A percentile compares a stretch with the other conserved stretches of the same genome.
Conservation (phyloP, 768 basidiomycete species). For the Boletus eberwhitei region DNA sequence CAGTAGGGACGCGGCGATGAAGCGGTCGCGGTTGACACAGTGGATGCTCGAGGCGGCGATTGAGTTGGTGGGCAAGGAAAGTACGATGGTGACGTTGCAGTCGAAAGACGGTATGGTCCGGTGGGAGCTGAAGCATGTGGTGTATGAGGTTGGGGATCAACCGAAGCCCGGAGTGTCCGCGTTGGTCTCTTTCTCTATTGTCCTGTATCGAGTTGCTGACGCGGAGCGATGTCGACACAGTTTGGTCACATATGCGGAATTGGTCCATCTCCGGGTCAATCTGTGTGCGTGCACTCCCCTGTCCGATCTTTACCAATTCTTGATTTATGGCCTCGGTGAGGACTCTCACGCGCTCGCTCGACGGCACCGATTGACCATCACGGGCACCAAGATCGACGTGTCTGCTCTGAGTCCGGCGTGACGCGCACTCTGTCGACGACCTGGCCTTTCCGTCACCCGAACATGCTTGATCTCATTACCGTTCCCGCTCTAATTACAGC, state of each 20-base stretch:
- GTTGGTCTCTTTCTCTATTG: conserved; percentile 2
- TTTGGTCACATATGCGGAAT: conserved; percentile 75
- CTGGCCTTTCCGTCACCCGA: too few species aligned
- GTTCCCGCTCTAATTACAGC: too few species aligned
- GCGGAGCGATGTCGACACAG: background rate
- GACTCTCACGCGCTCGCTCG: conserved; percentile 76
- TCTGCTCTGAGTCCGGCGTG: too few species aligned
- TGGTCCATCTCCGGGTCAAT: conserved; percentile 47
- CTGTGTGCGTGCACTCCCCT: conserved; percentile 57
- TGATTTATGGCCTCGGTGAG: conserved; percentile 69
- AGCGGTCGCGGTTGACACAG: conserved; percentile 30
- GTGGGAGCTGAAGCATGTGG: conserved; percentile 43
- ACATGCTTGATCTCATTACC: too few species aligned
- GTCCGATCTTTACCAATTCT: conserved; percentile 43
- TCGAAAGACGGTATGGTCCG: conserved; percentile 50
- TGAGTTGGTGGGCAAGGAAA: conserved; percentile 9
- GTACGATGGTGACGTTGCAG: conserved; percentile 63
- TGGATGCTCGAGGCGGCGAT: too few species aligned
- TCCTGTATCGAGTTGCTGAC: background rate
- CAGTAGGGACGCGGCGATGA: conserved; percentile 24
- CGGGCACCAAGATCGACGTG: conserved; percentile 60
- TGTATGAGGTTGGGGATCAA: conserved; percentile 3
- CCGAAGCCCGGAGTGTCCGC: conserved; percentile 5
- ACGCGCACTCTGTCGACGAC: too few species aligned
- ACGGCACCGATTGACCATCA: conserved; percentile 55